These are phyloP conservation scores for Sanghuangporus sanghuang DNA, from an alignment of 1,284 basidiomycete species.

Conservation along the genomic window DNA sequence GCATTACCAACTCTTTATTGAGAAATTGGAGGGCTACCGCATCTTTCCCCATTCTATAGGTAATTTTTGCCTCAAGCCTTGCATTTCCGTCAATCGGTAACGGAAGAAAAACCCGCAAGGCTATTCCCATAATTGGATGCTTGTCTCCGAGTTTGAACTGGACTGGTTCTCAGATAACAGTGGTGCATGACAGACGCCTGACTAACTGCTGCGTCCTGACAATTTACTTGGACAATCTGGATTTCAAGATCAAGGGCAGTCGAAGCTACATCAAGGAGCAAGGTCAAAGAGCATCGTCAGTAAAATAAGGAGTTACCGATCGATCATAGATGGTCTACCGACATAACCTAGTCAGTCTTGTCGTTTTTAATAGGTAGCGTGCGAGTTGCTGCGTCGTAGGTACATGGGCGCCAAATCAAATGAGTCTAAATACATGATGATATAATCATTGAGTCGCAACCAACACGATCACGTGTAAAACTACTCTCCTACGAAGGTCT, in stretches of 20 bases:
- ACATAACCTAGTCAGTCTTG: slow-evolving; percentile 62
- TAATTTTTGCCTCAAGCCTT: slow-evolving; percentile 51
- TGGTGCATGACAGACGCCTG: neutral
- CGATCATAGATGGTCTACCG: slow-evolving; percentile 23
- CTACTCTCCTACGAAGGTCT: neutral
- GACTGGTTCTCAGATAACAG: slow-evolving; percentile 4
- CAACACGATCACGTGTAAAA: neutral
- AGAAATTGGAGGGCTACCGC: slow-evolving; percentile 95
- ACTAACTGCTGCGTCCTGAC: slow-evolving; percentile 39
- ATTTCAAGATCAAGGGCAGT: slow-evolving; percentile 75
- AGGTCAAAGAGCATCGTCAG: slow-evolving; percentile 13
- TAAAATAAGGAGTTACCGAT: slow-evolving; percentile 4
- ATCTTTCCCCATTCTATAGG: slow-evolving; percentile 70
- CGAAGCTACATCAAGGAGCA: slow-evolving; percentile 47
- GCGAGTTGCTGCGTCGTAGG: slow-evolving; percentile 72
- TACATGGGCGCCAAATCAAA: no score
- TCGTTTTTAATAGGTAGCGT: slow-evolving; percentile 53
- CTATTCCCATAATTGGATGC: slow-evolving; percentile 69
- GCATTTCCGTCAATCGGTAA: slow-evolving; percentile 36
- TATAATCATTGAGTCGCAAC: neutral
- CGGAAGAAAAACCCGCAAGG: slow-evolving; percentile 51
- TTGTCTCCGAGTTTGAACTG: slow-evolving; percentile 50
- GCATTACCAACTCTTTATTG: slow-evolving; percentile 59
- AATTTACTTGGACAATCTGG: slow-evolving; percentile 44
- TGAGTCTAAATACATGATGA: neutral